Evolutionary conservation across 2,329 filamentous ascomycete species (phyloP).

Genomic region (Daldinia sp.): DNA sequence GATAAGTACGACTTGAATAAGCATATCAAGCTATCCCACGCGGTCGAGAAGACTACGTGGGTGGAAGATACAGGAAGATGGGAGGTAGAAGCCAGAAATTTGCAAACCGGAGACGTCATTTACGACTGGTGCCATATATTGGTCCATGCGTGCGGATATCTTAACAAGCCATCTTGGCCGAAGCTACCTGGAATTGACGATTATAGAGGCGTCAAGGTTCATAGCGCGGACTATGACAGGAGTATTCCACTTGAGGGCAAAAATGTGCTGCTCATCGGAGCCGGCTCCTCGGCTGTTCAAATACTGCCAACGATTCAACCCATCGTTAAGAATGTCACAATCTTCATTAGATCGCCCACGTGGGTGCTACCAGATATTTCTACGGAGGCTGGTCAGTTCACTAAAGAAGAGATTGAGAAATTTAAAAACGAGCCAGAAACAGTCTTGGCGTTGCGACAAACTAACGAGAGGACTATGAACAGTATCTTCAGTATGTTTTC

Average conservation of each 20-base stretch:
- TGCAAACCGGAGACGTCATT: not conserved
- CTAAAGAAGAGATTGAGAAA: conserved; percentile 56
- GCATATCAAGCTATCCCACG: not conserved
- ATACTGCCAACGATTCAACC: conserved; percentile 61
- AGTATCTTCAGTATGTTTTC: conserved; percentile 45
- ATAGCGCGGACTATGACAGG: conserved; percentile 39
- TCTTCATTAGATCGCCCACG: conserved; percentile 58
- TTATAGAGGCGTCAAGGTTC: conserved; percentile 30
- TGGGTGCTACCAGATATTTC: conserved; percentile 52
- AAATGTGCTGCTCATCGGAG: conserved; percentile 28
- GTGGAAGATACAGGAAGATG: not conserved
- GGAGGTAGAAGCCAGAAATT: not conserved
- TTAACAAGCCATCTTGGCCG: conserved; percentile 41
- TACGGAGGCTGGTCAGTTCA: conserved; percentile 59
- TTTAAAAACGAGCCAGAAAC: conserved; percentile 56
- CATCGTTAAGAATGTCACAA: conserved; percentile 58
- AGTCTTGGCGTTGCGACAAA: conserved; percentile 26
- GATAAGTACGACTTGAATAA: not conserved
- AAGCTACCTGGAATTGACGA: conserved; percentile 27
- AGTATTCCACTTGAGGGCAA: conserved; percentile 28
- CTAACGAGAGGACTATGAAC: conserved; percentile 40
- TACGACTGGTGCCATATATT: not conserved
- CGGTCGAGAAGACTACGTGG: conserved; percentile 1
- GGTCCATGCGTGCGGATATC: conserved; percentile 33
- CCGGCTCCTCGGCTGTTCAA: conserved; percentile 57